A percentile compares a stretch with the other conserved stretches of the same genome.
These are phyloP conservation scores for Pseudoneurospora amorphoporcata DNA, from an alignment of 495 filamentous ascomycete species.

Conservation along the genomic window DNA sequence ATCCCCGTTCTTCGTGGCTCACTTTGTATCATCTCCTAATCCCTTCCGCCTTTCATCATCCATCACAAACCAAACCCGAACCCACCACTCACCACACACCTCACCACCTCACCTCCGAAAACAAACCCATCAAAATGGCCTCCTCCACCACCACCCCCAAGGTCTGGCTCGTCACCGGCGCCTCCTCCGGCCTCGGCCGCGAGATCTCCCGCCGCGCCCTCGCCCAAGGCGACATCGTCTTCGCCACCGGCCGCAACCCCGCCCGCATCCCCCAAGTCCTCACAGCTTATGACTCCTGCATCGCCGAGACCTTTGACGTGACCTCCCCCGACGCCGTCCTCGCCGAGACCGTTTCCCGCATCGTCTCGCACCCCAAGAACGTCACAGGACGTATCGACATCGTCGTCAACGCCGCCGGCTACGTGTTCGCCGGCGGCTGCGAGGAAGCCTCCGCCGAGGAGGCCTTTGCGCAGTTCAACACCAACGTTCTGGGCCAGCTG, in stretches of 20 bases:
- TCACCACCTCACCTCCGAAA: neutral
- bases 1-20: neutral
- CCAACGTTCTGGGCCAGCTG: conserved; percentile 38
- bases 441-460: conserved; percentile 27
- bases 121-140: conserved; percentile 1
- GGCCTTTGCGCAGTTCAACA: conserved; percentile 22
- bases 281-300: conserved; percentile 21
- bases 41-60: neutral
- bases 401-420: conserved; percentile 41
- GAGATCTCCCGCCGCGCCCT: conserved; percentile 33
- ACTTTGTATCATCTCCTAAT: neutral
- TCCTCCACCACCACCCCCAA: neutral
- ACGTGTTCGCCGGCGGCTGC: conserved; percentile 30
- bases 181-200: conserved; percentile 43
- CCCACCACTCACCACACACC: neutral
- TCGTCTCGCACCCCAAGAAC: neutral
- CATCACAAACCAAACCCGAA: neutral
- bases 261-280: neutral
- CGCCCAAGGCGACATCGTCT: conserved; percentile 32
- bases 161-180: conserved; percentile 42
- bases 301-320: conserved; percentile 11
- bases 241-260: conserved; percentile 28
- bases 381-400: conserved; percentile 38
- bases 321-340: conserved; percentile 21
- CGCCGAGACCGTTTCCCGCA: conserved; percentile 14